A percentile compares a stretch with the other conserved stretches of the same genome.
Evolutionary conservation across 805 yeast genomes (phyloP).

Genomic region (Maudiozyma turicensis): DNA sequence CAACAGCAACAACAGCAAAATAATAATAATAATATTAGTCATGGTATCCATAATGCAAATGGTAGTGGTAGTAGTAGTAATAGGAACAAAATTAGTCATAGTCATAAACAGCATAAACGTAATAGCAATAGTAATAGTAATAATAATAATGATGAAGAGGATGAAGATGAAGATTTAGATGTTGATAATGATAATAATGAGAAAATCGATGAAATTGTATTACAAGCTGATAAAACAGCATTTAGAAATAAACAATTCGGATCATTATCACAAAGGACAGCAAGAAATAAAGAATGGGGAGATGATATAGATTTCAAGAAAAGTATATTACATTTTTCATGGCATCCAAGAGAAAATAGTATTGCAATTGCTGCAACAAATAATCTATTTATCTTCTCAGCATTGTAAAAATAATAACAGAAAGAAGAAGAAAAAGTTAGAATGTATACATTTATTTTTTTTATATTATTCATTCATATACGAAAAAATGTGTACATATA

Average conservation of each 20-base stretch:
- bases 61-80: not conserved
- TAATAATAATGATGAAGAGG: constrained; percentile 2
- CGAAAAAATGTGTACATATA: not conserved
- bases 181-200: constrained; percentile 7
- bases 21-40: constrained; percentile 1
- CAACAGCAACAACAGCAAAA: constrained; percentile 2
- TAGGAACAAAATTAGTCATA: not conserved
- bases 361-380: constrained; percentile 98
- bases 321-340: constrained; percentile 86
- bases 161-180: constrained; percentile 6
- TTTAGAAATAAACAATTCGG: constrained; percentile 50
- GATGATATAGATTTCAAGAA: constrained; percentile 89
- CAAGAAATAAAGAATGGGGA: constrained; percentile 37
- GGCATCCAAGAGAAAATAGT: constrained; percentile 96
- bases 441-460: not conserved
- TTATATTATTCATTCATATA: not conserved
- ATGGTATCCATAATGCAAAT: constrained; percentile 1
- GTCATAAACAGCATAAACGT: not conserved
- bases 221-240: constrained; percentile 97
- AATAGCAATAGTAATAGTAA: not conserved
- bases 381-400: constrained; percentile 77
- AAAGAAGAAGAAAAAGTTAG: not conserved
- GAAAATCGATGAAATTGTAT: constrained; percentile 48
- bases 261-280: constrained; percentile 35
- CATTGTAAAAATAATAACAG: constrained; percentile 35